phyloP scores from a whole-genome alignment of 2,329 filamentous ascomycete species.

The Pseudopithomyces maydicus region DNA sequence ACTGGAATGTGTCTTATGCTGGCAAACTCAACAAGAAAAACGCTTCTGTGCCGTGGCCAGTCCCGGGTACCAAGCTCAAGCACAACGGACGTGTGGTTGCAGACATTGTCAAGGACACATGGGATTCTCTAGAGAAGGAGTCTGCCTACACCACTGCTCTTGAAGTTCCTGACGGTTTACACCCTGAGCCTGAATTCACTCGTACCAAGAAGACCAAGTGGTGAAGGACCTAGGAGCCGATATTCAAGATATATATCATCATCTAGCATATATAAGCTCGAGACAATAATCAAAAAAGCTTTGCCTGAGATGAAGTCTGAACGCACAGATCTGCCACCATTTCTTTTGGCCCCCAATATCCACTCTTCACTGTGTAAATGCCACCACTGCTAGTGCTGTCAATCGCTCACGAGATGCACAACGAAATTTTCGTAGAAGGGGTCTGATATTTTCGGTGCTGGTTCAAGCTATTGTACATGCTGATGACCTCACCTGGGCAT shows the following conservation, averaged over 20 bases:
- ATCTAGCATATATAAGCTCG: background rate
- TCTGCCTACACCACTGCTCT: constrained; percentile 36
- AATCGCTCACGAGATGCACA: no score
- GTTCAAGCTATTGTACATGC: no score
- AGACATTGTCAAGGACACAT: constrained; percentile 27
- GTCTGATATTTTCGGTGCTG: no score
- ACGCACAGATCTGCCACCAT: background rate
- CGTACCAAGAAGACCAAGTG: constrained; percentile 2
- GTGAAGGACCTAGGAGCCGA: background rate
- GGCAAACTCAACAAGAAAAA: constrained; percentile 38
- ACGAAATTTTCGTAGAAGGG: no score
- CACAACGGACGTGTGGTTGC: constrained; percentile 35
- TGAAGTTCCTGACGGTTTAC: constrained; percentile 41
- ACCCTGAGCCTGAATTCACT: constrained; percentile 37
- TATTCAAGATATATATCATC: background rate
- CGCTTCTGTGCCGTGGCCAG: constrained; percentile 31
- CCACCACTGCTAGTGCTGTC: no score
- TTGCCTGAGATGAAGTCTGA: no score
- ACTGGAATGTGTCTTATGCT: constrained; percentile 38
- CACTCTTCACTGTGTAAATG: no score
- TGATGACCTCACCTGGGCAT: no score
- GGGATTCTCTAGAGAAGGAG: constrained; percentile 26
- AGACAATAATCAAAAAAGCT: background rate
- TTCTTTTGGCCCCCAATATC: no score
- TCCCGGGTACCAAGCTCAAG: constrained; percentile 31